Evolutionary conservation across 306 rosid genomes (phyloP).

Genomic region (Astragalus glycyphyllos): DNA sequence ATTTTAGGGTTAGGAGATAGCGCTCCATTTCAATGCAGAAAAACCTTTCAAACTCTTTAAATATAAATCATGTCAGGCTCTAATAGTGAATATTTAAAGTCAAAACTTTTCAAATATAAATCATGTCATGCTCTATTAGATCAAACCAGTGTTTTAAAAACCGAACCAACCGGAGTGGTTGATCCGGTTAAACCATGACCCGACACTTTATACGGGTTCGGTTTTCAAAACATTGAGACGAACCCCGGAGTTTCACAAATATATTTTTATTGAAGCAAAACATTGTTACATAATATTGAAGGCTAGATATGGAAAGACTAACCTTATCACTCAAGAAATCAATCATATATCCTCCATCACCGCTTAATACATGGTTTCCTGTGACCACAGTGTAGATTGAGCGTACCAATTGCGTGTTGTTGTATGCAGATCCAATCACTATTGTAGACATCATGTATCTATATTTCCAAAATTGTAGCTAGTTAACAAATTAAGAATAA

Average conservation of each 20-base stretch:
- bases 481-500: not conserved
- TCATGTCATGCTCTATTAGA: too few relatives aligned
- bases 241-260: not conserved
- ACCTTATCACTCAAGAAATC: constrained; percentile 83
- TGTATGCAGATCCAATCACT: constrained; percentile 52
- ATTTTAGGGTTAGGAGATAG: too few relatives aligned
- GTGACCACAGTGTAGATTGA: constrained; percentile 44
- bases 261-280: not conserved
- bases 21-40: too few relatives aligned
- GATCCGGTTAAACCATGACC: too few relatives aligned
- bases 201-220: too few relatives aligned
- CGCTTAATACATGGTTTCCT: constrained; percentile 41
- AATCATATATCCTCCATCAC: constrained; percentile 42
- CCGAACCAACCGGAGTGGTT: too few relatives aligned
- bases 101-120: too few relatives aligned
- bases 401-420: constrained; percentile 54
- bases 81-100: too few relatives aligned
- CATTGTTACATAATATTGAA: not conserved
- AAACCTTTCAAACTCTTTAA: too few relatives aligned
- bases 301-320: not conserved
- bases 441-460: constrained; percentile 69
- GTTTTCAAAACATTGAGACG: too few relatives aligned
- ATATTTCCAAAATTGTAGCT: constrained; percentile 17
- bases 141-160: too few relatives aligned
- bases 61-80: too few relatives aligned